Evolutionary conservation across 768 basidiomycete genomes (phyloP), one percentile per base, ranked within the genome.

Genomic region (Gelatoporia subvermispora): DNA sequence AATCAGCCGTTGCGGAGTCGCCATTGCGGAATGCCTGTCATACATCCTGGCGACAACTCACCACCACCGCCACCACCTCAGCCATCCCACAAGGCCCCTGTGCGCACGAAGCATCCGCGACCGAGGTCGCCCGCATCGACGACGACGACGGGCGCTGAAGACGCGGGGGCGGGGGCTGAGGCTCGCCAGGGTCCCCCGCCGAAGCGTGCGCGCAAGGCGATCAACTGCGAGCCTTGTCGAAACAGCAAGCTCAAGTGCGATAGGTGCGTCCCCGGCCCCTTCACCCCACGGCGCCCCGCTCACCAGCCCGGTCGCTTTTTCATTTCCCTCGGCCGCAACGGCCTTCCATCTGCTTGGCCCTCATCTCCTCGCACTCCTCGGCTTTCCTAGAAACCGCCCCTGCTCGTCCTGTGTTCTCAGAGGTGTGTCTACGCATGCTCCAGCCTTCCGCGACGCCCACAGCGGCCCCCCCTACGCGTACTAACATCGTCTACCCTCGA

Each of bases 201-300:
- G 20, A 92, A 91, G 67, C 82, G 89, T 40, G 85, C 89, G 0
- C 75, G 89, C 50, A 91, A 91, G 62, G 88, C 89, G 16, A 89
- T 92, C 57, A 92, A 92, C 68, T 92, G 89, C 61, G 88, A 89
- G 58, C 89, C 89, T 2, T 92, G 89, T 70, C 76, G 89, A 61
- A 85, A 82, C 58, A 87, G 84, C 73, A 89, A 91, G 69, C 79
- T 91, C 58, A 90, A 92, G 69, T 92, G 89, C 71, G 89, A 92
- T 67, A 82, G 88, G 88, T 85, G 48, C 39, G 68, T 66, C 55
- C 48, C 31, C 42, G 41, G 50, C 35, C 46, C 42, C 37, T 37
- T n/a, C 28, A 3, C 18, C n/a, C 13, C 20, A 22, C n/a, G 25
- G 18, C 31, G 38, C 11, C 24, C 20, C 2, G 43, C 47, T 41